phyloP scores from a whole-genome alignment of 2,329 filamentous ascomycete genomes.

The Colletotrichum zoysiae region DNA sequence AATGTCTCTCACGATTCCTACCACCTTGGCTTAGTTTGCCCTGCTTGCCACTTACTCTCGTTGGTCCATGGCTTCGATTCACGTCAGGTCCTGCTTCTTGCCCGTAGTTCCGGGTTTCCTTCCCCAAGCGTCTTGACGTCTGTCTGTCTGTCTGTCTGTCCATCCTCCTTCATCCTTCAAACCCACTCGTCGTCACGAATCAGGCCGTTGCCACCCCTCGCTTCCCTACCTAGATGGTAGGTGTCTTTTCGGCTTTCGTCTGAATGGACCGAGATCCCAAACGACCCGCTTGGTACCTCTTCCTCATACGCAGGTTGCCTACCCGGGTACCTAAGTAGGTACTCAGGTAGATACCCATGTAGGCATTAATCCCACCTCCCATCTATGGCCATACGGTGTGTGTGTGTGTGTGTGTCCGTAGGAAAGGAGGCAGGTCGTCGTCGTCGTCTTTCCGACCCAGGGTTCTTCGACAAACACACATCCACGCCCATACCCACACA shows the following conservation, averaged over 20 bases:
- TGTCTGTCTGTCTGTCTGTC: slow-evolving; percentile 12
- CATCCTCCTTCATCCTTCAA: not conserved
- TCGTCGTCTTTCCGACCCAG: slow-evolving; percentile 24
- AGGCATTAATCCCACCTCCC: slow-evolving; percentile 14
- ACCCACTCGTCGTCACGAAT: slow-evolving; percentile 32
- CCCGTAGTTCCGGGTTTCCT: slow-evolving; percentile 24
- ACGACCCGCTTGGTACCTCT: slow-evolving; percentile 32
- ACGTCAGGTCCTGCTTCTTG: slow-evolving; percentile 19
- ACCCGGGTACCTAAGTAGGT: no score
- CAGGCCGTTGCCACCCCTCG: slow-evolving; percentile 15
- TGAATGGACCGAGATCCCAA: slow-evolving; percentile 28
- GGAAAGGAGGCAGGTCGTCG: slow-evolving; percentile 3
- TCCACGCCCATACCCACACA: not conserved
- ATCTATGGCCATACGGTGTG: slow-evolving; percentile 22
- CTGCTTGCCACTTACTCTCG: not conserved
- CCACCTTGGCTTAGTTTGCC: not conserved
- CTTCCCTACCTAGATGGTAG: slow-evolving; percentile 5
- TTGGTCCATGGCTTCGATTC: slow-evolving; percentile 32
- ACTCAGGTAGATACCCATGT: no score
- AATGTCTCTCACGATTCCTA: slow-evolving; percentile 7
- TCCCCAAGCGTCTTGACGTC: slow-evolving; percentile 26
- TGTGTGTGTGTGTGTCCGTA: slow-evolving; percentile 21
- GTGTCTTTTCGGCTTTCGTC: slow-evolving; percentile 23
- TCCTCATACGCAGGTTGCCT: slow-evolving; percentile 25
- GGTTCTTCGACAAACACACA: slow-evolving; percentile 20